Base-by-base conservation (phyloP, 495 filamentous ascomycete species). In the Aspergillus homomorphus region DNA sequence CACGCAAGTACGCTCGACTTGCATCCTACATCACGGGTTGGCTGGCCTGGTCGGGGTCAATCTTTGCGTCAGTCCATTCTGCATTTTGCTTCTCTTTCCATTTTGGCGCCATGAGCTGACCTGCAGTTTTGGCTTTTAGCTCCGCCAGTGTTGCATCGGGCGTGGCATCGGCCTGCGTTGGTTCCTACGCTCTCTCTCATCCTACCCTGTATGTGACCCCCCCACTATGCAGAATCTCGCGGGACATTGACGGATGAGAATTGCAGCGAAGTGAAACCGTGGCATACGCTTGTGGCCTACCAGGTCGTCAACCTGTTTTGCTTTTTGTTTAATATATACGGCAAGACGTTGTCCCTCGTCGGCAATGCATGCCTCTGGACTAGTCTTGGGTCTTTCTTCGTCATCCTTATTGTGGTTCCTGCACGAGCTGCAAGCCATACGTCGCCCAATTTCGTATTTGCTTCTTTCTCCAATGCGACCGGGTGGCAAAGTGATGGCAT, bases 311-410 rank as follows among this genome's bases (percentile, higher is more conserved):
- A 84, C 67, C 51, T 74, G 56, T 74, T 82, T 51, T 74, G 77
- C 51, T 84, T 77, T 64, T 51, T 80, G 54, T 84, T 83, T 70
- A 84, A 84, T 66, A 80, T 76, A 68, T 77, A 80, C 61, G 80
- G 80, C 46, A 76, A 73, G 51, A 62, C 68, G 3, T 72, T 82
- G 7, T 80, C 82, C 10, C 65, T 33, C 20, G 58, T 82, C 14
- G 79, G 74, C 28, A 76, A 67, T 20, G 60, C 75, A 21, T 73
- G 77, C 23, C 63, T 85, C 51, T 78, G 65, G 57, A 79, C 66
- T 46, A 80, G 77, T 16, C 74, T 84, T 21, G 56, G 80, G 38
- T 80, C 81, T 21, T 63, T 69, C 42, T 22, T 61, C 15, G 52
- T 60, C 23, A 65, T 66, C 52, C 57, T 62, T 16, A 65, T 70